These are phyloP conservation scores for barrel medic (Medicago truncatula) DNA, from an alignment of 306 rosid species.

Conservation along the genomic window MtrunA17r5.0-ANR NC_053046.1:40383001-40383500, in stretches of 20 bases:
- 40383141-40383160: not conserved
- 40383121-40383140: conserved; percentile 13
- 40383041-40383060: not conserved
- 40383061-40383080: not conserved
- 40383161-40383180: not conserved
- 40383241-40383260: conserved; percentile 12
- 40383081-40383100: not conserved
- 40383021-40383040: not conserved
- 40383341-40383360: conserved; percentile 22
- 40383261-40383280: conserved; percentile 25
- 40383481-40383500: conserved; percentile 95
- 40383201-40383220: not conserved
- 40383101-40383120: not conserved
- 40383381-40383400: conserved; percentile 3
- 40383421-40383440: conserved; percentile 1
- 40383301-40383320: conserved; percentile 11
- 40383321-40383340: not conserved
- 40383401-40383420: not conserved
- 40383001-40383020: not conserved
- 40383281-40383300: conserved; percentile 1
- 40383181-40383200: not conserved
- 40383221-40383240: not conserved
- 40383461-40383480: conserved; percentile 54
- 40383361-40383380: conserved; percentile 21
- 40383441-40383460: conserved; percentile 16